Conservation (phyloP, 2,329 filamentous ascomycete genomes). For the Colletotrichum costaricense region DNA sequence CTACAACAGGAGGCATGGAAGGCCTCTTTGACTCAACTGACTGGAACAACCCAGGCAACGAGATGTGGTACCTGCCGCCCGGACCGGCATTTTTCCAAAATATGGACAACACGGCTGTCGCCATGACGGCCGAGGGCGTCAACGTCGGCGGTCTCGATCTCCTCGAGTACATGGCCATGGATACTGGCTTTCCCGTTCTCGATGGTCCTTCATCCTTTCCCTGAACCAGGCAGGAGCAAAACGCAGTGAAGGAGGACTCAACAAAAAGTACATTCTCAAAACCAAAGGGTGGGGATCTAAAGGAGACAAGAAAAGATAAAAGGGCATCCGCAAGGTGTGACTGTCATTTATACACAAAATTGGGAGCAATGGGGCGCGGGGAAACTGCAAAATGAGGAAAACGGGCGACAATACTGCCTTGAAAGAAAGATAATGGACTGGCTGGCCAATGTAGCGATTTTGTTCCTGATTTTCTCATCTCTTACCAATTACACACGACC, state of each 20-base stretch:
- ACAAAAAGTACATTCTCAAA: background rate
- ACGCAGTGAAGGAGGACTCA: background rate
- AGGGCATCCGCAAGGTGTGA: background rate
- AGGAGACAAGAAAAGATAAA: background rate
- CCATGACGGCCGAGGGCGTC: constrained; percentile 75
- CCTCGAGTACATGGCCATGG: constrained; percentile 76
- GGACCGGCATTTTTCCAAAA: constrained; percentile 75
- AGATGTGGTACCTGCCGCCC: constrained; percentile 76
- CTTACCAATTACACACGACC: background rate
- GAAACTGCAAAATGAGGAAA: background rate
- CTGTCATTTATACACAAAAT: background rate
- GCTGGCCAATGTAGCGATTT: background rate
- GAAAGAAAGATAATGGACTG: background rate
- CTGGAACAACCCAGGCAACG: constrained; percentile 65
- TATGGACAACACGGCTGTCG: constrained; percentile 69
- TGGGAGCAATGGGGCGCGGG: background rate
- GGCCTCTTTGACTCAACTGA: constrained; percentile 60
- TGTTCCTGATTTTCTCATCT: background rate
- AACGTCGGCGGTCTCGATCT: constrained; percentile 75
- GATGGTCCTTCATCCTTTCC: constrained; percentile 36
- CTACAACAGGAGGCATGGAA: constrained; percentile 37
- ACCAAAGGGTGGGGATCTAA: background rate
- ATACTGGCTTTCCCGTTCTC: constrained; percentile 53
- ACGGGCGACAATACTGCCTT: background rate
- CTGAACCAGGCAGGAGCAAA: constrained; percentile 19